Conservation (phyloP, 2,329 filamentous ascomycete genomes). For the Phaeosphaeria sp. region DNA sequence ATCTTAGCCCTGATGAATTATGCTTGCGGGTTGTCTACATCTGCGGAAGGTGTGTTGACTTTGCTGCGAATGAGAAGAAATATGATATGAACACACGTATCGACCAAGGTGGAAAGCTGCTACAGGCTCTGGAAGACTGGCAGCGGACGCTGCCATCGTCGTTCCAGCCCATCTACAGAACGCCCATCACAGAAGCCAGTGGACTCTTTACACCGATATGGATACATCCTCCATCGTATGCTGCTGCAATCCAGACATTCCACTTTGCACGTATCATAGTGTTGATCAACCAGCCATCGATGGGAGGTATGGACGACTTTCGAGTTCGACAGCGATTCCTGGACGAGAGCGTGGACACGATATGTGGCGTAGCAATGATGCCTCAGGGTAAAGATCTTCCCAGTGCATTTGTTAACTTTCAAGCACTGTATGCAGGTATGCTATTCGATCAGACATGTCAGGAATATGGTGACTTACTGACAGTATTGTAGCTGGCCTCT, state of each 20-base stretch:
- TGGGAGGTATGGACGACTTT: constrained; percentile 58
- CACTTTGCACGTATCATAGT: constrained; percentile 61
- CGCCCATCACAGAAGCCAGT: constrained; percentile 14
- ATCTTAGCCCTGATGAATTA: constrained; percentile 61
- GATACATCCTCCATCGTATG: constrained; percentile 41
- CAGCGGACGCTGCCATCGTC: constrained; percentile 52
- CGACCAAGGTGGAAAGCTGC: constrained; percentile 53
- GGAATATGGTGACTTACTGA: constrained; percentile 4
- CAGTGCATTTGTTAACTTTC: constrained; percentile 36
- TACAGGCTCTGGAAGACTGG: constrained; percentile 61
- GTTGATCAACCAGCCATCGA: constrained; percentile 59
- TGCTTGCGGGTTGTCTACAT: constrained; percentile 62
- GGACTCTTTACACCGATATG: constrained; percentile 29
- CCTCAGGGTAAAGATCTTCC: constrained; percentile 33
- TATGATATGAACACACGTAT: constrained; percentile 55
- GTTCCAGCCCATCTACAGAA: constrained; percentile 51
- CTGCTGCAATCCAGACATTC: constrained; percentile 59
- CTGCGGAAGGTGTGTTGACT: constrained; percentile 64
- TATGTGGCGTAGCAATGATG: constrained; percentile 59
- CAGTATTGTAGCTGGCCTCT: constrained; percentile 31
- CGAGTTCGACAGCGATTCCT: constrained; percentile 53
- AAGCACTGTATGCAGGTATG: constrained; percentile 41
- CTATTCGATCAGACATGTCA: not conserved
- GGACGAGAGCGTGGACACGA: constrained; percentile 55
- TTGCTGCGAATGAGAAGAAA: constrained; percentile 60